Percentiles rank a stretch among this genome's conserved stretches.
Evolutionary conservation across 2,329 filamentous ascomycete genomes (phyloP).

Genomic region (Cladosporium phlei): DNA sequence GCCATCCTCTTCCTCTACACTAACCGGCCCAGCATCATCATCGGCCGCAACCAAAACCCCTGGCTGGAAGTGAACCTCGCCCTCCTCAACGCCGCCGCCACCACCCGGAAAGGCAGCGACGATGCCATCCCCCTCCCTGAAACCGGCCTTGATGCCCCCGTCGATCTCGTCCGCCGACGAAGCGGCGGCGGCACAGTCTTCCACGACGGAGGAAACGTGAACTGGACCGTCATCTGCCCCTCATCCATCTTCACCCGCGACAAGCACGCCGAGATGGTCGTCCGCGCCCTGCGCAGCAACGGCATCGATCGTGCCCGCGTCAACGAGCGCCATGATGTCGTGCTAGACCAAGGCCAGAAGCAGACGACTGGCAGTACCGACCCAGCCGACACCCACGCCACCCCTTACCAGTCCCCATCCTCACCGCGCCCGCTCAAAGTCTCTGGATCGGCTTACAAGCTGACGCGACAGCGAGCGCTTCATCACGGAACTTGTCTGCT

Average conservation of each 20-base stretch:
- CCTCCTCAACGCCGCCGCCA: conserved; percentile 45
- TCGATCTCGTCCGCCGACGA: conserved; percentile 71
- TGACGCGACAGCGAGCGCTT: conserved; percentile 73
- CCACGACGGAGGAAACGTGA: conserved; percentile 88
- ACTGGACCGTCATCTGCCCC: conserved; percentile 88
- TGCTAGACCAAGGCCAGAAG: conserved; percentile 54
- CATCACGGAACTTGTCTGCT: conserved; percentile 93
- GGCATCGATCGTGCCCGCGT: conserved; percentile 62
- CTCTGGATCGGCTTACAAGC: conserved; percentile 91
- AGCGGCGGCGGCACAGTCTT: conserved; percentile 92
- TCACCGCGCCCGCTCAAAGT: conserved; percentile 62
- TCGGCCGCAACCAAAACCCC: conserved; percentile 96
- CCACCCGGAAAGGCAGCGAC: conserved; percentile 24
- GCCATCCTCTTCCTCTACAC: conserved; percentile 81
- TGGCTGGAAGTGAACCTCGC: conserved; percentile 84
- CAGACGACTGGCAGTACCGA: conserved; percentile 21
- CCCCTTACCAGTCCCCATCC: conserved; percentile 38
- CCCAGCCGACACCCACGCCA: conserved; percentile 40
- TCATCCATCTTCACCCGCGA: conserved; percentile 72
- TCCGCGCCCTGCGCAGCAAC: conserved; percentile 65
- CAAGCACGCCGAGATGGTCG: conserved; percentile 88
- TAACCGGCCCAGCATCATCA: conserved; percentile 81
- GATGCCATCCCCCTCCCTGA: conserved; percentile 2
- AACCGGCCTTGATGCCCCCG: conserved; percentile 32
- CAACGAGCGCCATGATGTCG: conserved; percentile 90